Base-by-base conservation (phyloP, 306 rosid genomes). In the Senna siamea region DNA sequence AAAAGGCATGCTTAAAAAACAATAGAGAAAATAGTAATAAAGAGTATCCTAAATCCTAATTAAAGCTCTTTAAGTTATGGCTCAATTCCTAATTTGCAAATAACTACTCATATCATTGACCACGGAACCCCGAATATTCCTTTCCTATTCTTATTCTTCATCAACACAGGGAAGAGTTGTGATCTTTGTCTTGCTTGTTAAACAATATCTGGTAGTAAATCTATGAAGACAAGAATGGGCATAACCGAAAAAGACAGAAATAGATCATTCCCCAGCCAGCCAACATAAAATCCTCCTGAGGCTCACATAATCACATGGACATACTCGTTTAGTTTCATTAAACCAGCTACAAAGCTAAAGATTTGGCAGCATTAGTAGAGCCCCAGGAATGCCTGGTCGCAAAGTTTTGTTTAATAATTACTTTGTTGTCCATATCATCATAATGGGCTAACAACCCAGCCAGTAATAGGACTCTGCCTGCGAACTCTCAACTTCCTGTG, bases 381-480 rank as follows among this genome's bases (percentile, higher is more conserved):
- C 59, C 79, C 55, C 10, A 43, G 59, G 47, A 67, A 83, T 48
- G 50, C 53, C n/a, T 30, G 18, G 55, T 47, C 26, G 30, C 70
- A 69, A 64, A 51, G 12, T 22, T 41, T 51, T 74, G 44, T 37
- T 47, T 38, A 74, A 14, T 34, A 76, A 70, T 53, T 34, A 40
- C 38, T 70, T 19, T 26, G 40, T 22, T n/a, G 32, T 1, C 73
- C 23, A 15, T 56, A n/a, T 86, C 85, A 88, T 77, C 96, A 70
- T 53, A 93, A 68, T 61, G 98, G 97, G 86, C 96, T 91, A 38
- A 93, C 92, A 79, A 93, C 89, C 98, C 98, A 93, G 50, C 98
- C 97, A 4, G 97, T 91, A 73, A 91, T 89, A 1, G 98, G 98
- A 74, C 76, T 94, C 83, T 89, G 90, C 86, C 89, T 81, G 20